Base-by-base conservation (phyloP, 2,329 filamentous ascomycete species). In the Aureobasidium melanogenum region DNA sequence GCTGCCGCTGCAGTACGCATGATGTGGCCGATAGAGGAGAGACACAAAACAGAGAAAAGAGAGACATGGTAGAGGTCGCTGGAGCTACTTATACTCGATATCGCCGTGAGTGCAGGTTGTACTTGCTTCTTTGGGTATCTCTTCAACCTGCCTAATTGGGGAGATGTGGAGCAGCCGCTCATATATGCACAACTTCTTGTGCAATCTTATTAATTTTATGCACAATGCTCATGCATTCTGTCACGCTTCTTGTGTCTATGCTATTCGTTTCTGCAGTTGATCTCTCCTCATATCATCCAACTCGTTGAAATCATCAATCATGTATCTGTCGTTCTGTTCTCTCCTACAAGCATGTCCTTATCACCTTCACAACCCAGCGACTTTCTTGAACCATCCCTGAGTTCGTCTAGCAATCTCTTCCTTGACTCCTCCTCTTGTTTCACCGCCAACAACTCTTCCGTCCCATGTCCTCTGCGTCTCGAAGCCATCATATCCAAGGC, bases 341-440 rank as follows among this genome's bases (percentile, higher is more conserved):
- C 15, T 30, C 2, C 8, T 10, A 48, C 10, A 17, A 34, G 17
- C 0, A 22, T 7, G 6, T 41, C 36, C 10, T 19, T 7, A 5
- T 56, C n/a, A n/a, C 3, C n/a, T 19, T 63, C 41, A 67, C 55
- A 68, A 60, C 14, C 69, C 69, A 39, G 69, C 67, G 57, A 79
- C 74, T 72, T 78, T 79, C 74, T 79, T 78, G 38, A 79, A 73
- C 76, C 76, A 78, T 63, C 76, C 77, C 12, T 56, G 52, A 9
- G 71, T 71, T 65, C 26, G 66, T 66, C 44, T 48, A 62, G 52
- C 28, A 26, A 44, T 32, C 14, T 48, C 55, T 51, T 64, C 65
- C 50, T 65, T 63, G 47, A 64, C 34, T 24, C 66, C 39, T 59
- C 66, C 38, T 54, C 52, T 65, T 19, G 65, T 55, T 41, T 64